Evolutionary conservation across 2,329 filamentous ascomycete species (phyloP).

Genomic region (Colletotrichum tabaci): DNA sequence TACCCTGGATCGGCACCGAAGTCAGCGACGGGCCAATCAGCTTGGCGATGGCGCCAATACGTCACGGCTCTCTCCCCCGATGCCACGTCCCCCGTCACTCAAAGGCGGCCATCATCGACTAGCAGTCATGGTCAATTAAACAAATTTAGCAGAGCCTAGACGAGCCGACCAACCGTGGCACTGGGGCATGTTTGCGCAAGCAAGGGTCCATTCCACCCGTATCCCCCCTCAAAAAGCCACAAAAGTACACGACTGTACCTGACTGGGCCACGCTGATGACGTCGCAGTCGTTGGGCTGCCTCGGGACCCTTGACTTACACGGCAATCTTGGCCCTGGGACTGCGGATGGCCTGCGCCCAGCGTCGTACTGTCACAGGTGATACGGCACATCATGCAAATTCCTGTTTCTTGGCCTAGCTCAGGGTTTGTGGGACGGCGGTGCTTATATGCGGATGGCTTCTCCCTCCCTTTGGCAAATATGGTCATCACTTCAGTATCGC

Average conservation of each 20-base stretch:
- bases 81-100: slow-evolving; percentile 26
- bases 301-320: slow-evolving; percentile 38
- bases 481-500: slow-evolving; percentile 17
- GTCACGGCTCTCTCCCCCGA: slow-evolving; percentile 19
- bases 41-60: slow-evolving; percentile 27
- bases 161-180: slow-evolving; percentile 34
- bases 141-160: slow-evolving; percentile 8
- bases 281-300: slow-evolving; percentile 31
- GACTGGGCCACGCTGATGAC: slow-evolving; percentile 36
- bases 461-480: slow-evolving; percentile 24
- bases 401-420: slow-evolving; percentile 23
- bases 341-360: slow-evolving; percentile 19
- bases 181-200: slow-evolving; percentile 23
- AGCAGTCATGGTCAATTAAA: slow-evolving; percentile 19
- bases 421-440: slow-evolving; percentile 21
- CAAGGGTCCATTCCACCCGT: slow-evolving; percentile 28
- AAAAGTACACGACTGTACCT: neutral
- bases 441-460: slow-evolving; percentile 39
- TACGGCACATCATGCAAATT: slow-evolving; percentile 31
- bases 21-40: slow-evolving; percentile 31
- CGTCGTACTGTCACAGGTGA: slow-evolving; percentile 36
- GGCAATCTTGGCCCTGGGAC: slow-evolving; percentile 28
- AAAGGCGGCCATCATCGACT: slow-evolving; percentile 26
- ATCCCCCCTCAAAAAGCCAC: slow-evolving; percentile 6
- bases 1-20: slow-evolving; percentile 36